Percentiles rank a stretch among this genome's conserved stretches.
These are phyloP conservation scores for Sphaerulina musiva DNA, from an alignment of 2,329 filamentous ascomycete genomes.

Conservation along the genomic window DNA sequence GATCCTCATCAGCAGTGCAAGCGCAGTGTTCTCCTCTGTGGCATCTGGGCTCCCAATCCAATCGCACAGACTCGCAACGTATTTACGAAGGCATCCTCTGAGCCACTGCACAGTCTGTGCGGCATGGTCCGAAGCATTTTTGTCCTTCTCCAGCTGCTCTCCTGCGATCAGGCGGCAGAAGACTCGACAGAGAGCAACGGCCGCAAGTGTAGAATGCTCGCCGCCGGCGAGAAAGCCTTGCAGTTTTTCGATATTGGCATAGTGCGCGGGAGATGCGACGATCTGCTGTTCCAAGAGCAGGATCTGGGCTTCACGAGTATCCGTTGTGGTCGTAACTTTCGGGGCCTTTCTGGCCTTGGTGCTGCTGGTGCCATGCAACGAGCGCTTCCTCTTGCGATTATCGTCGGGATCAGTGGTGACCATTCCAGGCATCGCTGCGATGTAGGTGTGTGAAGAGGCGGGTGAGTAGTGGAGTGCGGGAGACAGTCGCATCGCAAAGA, in stretches of 20 bases:
- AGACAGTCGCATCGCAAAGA: neutral
- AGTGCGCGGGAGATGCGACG: constrained; percentile 77
- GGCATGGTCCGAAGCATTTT: constrained; percentile 64
- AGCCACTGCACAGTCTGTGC: constrained; percentile 70
- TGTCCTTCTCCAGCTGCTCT: constrained; percentile 61
- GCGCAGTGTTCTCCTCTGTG: constrained; percentile 58
- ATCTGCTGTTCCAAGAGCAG: constrained; percentile 73
- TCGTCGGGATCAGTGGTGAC: constrained; percentile 18
- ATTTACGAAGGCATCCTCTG: constrained; percentile 65
- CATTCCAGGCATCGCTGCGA: constrained; percentile 34
- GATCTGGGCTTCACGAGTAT: constrained; percentile 49
- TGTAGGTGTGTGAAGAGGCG: neutral
- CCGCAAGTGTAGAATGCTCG: constrained; percentile 56
- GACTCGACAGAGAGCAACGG: constrained; percentile 75
- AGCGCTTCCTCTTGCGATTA: constrained; percentile 42
- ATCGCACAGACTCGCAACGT: constrained; percentile 47
- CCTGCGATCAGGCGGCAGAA: constrained; percentile 75
- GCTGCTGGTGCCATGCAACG: constrained; percentile 18
- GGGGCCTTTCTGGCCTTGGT: constrained; percentile 33
- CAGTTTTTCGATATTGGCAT: constrained; percentile 79
- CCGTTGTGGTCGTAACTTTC: constrained; percentile 34
- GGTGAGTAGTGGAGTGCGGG: neutral
- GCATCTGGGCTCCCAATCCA: constrained; percentile 57
- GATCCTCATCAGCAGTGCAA: constrained; percentile 76
- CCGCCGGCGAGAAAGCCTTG: constrained; percentile 49